These are phyloP conservation scores for Gossypium trilobum DNA, from an alignment of 441 rosid genomes.

Conservation along the genomic window DNA sequence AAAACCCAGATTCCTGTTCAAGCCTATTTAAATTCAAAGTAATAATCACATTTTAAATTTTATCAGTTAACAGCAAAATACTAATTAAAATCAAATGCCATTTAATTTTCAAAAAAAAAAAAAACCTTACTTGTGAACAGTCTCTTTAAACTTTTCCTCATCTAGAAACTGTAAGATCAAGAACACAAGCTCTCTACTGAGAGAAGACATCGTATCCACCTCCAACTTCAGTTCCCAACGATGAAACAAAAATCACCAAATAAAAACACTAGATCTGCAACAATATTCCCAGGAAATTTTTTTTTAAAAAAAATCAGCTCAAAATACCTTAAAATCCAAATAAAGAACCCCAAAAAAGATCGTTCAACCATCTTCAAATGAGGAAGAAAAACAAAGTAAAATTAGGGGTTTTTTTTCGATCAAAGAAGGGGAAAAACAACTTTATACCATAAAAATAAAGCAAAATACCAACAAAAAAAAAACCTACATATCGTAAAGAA, in stretches of 20 bases:
- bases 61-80: not conserved
- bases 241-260: slow-evolving; percentile 21
- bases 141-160: slow-evolving; percentile 96
- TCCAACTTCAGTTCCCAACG: slow-evolving; percentile 31
- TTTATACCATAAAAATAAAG: slow-evolving; percentile 29
- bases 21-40: slow-evolving; percentile 42
- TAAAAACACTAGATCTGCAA: slow-evolving; percentile 54
- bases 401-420: slow-evolving; percentile 31
- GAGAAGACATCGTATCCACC: slow-evolving; percentile 67
- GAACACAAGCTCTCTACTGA: slow-evolving; percentile 98
- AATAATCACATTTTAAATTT: slow-evolving; percentile 12
- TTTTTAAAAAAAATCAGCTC: slow-evolving; percentile 16
- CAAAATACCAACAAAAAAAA: slow-evolving; percentile 4
- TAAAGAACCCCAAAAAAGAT: slow-evolving; percentile 23
- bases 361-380: slow-evolving; percentile 28
- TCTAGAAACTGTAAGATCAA: slow-evolving; percentile 93
- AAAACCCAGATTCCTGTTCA: slow-evolving; percentile 97
- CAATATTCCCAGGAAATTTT: slow-evolving; percentile 8
- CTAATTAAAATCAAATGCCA: not conserved
- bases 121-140: slow-evolving; percentile 77
- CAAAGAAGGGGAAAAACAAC: slow-evolving; percentile 32
- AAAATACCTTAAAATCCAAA: slow-evolving; percentile 9
- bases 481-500: slow-evolving; percentile 18
- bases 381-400: slow-evolving; percentile 20
- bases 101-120: not conserved